Evolutionary conservation across 495 filamentous ascomycete genomes (phyloP), one percentile per base, ranked within the genome.

Genomic region (Penicillium waksmanii): DNA sequence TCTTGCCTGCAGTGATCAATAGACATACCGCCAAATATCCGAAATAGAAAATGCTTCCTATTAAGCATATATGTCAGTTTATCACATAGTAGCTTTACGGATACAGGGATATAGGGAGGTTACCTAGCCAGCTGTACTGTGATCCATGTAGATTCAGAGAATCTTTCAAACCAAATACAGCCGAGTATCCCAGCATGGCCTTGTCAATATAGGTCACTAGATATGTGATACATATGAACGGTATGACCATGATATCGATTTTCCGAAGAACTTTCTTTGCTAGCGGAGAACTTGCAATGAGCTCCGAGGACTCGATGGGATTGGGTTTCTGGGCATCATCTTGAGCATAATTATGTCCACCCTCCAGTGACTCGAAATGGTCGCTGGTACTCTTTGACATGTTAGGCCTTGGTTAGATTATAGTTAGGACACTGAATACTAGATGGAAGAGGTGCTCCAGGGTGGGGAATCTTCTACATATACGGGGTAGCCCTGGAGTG

Each of bases 141-240:
- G 67, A 61, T 27, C 81, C 82, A 23, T 69, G 57, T 4, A 84
- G 66, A 34, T 79, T 51, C 34, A 83, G 65, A 66, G 27, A 76
- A 25, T 77, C 65, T 46, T 69, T 65, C 56, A 85, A 80, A 5
- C 79, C 79, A 58, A 83, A 83, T 35, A 84, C 74, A 18, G 79
- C 74, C 11, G 79, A 74, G 65, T 60, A 64, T 13, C 61, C 61
- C 17, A 64, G 49, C 52, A 59, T 64, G 21, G 57, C 57, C 38
- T 64, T 64, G 17, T 64, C 57, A 31, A 64, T 53, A 25, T 53
- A 64, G 13, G 57, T 60, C 18, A 64, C 33, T 11, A 60, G 21
- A 43, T 64, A 64, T 19, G 61, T 63, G 15, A 63, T 51, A 40
- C 60, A 63, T 40, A 59, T 44, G 25, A 63, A 63, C 12, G 56